Conservation (phyloP, 2,329 filamentous ascomycete species). For the Fusarium proliferatum region DNA sequence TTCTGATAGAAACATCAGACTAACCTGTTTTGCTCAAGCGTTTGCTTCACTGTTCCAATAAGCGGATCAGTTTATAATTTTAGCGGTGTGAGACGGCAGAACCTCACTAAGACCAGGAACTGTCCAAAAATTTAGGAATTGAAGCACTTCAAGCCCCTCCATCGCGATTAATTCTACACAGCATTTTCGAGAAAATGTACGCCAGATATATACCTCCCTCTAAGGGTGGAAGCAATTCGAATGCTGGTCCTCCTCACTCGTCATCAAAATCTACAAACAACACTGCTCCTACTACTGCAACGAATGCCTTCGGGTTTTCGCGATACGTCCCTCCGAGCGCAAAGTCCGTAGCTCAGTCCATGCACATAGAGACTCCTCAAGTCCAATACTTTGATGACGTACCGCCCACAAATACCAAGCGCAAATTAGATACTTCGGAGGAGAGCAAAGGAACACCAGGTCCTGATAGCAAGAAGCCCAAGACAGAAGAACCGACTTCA, state of each 20-base stretch:
- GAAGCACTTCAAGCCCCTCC: conserved; percentile 25
- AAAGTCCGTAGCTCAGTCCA: conserved; percentile 33
- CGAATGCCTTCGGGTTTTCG: conserved; percentile 50
- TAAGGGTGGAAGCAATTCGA: conserved; percentile 30
- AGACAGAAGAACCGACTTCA: conserved; percentile 34
- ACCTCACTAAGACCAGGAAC: conserved; percentile 49
- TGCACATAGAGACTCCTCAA: conserved; percentile 13
- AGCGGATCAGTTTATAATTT: conserved; percentile 41
- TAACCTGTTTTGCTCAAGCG: not conserved
- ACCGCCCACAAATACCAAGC: conserved; percentile 46
- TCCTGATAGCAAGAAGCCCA: conserved; percentile 52
- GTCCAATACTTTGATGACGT: conserved; percentile 48
- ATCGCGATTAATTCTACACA: conserved; percentile 18
- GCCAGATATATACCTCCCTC: conserved; percentile 56
- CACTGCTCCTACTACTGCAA: not conserved
- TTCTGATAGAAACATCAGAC: not conserved
- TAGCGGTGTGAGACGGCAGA: conserved; percentile 54
- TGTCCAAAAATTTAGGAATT: conserved; percentile 51
- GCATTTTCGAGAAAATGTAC: conserved; percentile 50
- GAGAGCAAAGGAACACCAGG: conserved; percentile 43
- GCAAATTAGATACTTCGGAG: conserved; percentile 51
- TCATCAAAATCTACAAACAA: not conserved
- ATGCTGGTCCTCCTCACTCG: not conserved
- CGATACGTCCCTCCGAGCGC: conserved; percentile 54
- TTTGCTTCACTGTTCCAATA: not conserved